Percentiles rank a stretch among this genome's conserved stretches.
Evolutionary conservation across 2,329 filamentous ascomycete species (phyloP).

Genomic region (Colletotrichum sp.): DNA sequence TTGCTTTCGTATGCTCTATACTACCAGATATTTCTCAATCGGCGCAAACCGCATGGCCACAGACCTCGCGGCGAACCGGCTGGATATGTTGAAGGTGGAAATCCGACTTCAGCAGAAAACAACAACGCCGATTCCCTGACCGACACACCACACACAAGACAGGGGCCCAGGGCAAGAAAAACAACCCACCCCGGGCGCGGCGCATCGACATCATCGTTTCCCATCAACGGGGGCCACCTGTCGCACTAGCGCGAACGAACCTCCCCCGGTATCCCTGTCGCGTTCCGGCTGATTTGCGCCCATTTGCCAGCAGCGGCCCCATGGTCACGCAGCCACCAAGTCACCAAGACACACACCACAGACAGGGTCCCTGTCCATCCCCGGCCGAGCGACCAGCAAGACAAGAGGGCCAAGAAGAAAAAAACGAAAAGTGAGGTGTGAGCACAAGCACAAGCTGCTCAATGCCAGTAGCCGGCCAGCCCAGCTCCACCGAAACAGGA

Average conservation of each 20-base stretch:
- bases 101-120: neutral
- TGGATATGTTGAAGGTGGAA: neutral
- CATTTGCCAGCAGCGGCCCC: slow-evolving; percentile 18
- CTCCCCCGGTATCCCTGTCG: slow-evolving; percentile 19
- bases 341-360: slow-evolving; percentile 6
- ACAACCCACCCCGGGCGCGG: slow-evolving; percentile 5
- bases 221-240: slow-evolving; percentile 17
- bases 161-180: neutral
- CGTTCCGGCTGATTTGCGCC: slow-evolving; percentile 23
- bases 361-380: slow-evolving; percentile 10
- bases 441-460: slow-evolving; percentile 14
- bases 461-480: slow-evolving; percentile 11
- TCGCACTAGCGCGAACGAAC: slow-evolving; percentile 26
- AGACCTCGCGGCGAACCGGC: neutral
- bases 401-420: neutral
- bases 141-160: neutral
- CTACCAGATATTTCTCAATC: neutral
- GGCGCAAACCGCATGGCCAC: neutral
- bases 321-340: slow-evolving; percentile 21
- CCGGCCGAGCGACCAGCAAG: neutral
- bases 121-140: neutral
- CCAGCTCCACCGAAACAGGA: slow-evolving; percentile 17
- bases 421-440: neutral
- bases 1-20: neutral
- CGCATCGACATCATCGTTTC: slow-evolving; percentile 22